Conservation (phyloP, 1,139 yeast genomes). For the Arxiozyma slooffiae region DNA sequence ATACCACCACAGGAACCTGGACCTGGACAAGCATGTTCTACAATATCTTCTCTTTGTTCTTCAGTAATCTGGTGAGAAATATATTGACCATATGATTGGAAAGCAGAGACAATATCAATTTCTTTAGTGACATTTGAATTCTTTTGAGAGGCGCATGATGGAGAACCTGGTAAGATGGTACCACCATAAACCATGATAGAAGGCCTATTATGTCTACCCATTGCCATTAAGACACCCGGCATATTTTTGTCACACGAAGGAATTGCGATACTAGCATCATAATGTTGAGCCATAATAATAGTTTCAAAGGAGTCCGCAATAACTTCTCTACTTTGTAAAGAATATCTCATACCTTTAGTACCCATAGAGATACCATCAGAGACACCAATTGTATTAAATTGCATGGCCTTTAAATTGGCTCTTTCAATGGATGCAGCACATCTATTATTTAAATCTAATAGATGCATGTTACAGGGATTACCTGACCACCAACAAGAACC, state of each 20-base stretch:
- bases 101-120: slow-evolving; percentile 86
- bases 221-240: slow-evolving; percentile 97
- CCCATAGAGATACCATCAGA: slow-evolving; percentile 96
- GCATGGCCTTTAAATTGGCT: slow-evolving; percentile 93
- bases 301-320: slow-evolving; percentile 95
- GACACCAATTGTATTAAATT: slow-evolving; percentile 91
- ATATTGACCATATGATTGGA: slow-evolving; percentile 93
- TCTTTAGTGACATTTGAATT: slow-evolving; percentile 43
- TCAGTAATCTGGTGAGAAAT: slow-evolving; percentile 69
- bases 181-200: slow-evolving; percentile 97
- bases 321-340: slow-evolving; percentile 86
- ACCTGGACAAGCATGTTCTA: slow-evolving; percentile 92
- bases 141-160: slow-evolving; percentile 55
- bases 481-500: slow-evolving; percentile 98
- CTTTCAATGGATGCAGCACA: slow-evolving; percentile 69
- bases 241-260: slow-evolving; percentile 96
- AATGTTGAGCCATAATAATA: slow-evolving; percentile 86
- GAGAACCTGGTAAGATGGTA: slow-evolving; percentile 78
- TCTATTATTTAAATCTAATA: slow-evolving; percentile 71
- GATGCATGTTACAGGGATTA: slow-evolving; percentile 94
- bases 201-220: slow-evolving; percentile 96
- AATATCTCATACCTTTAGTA: slow-evolving; percentile 90
- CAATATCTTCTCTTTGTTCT: slow-evolving; percentile 72
- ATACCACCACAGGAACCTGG: slow-evolving; percentile 99
- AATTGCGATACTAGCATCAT: slow-evolving; percentile 85